These are phyloP conservation scores for Globisporangium camurandrum DNA, from an alignment of 352 stramenopile species.

Conservation along the genomic window DNA sequence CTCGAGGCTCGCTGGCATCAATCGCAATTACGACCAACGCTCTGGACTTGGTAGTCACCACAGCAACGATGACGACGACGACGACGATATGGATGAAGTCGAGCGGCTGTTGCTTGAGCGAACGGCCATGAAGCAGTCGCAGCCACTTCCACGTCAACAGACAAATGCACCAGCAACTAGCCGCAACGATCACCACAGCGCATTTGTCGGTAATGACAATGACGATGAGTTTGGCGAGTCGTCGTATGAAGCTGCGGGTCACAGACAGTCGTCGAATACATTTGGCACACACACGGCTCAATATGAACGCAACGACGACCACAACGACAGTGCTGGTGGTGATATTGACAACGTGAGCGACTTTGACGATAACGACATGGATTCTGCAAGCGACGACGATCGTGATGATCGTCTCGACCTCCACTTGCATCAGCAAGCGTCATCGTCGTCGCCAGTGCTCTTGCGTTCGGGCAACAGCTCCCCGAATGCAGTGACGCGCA, in stretches of 20 bases:
- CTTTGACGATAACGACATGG: too few species aligned
- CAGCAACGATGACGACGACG: conserved; percentile 5
- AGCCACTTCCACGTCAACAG: neutral
- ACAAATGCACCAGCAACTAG: neutral
- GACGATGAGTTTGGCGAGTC: conserved; percentile 17
- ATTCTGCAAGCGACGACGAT: neutral
- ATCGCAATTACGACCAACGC: too few species aligned
- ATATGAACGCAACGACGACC: conserved; percentile 1
- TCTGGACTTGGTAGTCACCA: too few species aligned
- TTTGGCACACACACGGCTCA: neutral
- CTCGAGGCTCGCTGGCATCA: neutral
- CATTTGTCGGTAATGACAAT: conserved; percentile 3
- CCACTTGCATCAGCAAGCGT: too few species aligned
- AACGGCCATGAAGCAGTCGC: conserved; percentile 14
- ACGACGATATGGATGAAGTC: conserved; percentile 14
- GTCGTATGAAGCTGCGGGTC: conserved; percentile 5
- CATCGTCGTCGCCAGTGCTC: too few species aligned
- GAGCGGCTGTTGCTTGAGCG: conserved; percentile 6
- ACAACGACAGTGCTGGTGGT: conserved; percentile 12
- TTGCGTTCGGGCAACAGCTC: too few species aligned
- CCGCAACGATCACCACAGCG: neutral
- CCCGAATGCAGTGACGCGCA: conserved; percentile 11
- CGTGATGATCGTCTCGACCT: too few species aligned
- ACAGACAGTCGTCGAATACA: too few species aligned
- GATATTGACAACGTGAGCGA: conserved; percentile 9